A percentile compares a stretch with the other conserved stretches of the same genome.
These are phyloP conservation scores for Samsoniella hepiali DNA, from an alignment of 2,329 filamentous ascomycete genomes.

Conservation along the genomic window DNA sequence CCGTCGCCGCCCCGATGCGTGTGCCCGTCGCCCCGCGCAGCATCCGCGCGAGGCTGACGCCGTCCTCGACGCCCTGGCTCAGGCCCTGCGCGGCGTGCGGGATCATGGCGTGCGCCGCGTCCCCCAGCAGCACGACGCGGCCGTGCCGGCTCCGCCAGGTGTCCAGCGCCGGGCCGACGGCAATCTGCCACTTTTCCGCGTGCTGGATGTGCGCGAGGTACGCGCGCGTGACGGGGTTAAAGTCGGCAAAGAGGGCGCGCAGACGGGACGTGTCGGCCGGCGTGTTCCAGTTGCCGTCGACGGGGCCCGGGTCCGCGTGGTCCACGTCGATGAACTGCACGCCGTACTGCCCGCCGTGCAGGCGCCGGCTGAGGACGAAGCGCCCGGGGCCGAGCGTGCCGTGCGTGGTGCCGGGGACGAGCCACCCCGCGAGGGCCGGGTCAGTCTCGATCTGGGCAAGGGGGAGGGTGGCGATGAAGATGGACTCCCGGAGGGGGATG, in stretches of 20 bases:
- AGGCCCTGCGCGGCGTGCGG: constrained; percentile 18
- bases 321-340: constrained; percentile 18
- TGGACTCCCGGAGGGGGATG: constrained; percentile 14
- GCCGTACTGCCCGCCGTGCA: constrained; percentile 1
- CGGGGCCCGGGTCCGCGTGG: constrained; percentile 5
- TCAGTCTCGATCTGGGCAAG: background rate
- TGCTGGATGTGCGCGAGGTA: background rate
- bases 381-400: constrained; percentile 16
- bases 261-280: constrained; percentile 5
- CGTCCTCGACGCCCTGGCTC: constrained; percentile 18
- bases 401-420: constrained; percentile 15
- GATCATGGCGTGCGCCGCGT: constrained; percentile 18
- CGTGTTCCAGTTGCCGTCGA: constrained; percentile 17
- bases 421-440: background rate
- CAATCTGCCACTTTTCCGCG: constrained; percentile 18
- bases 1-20: background rate
- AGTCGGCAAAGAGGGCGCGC: constrained; percentile 12
- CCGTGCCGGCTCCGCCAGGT: constrained; percentile 12
- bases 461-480: constrained; percentile 7
- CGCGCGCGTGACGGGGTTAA: constrained; percentile 8
- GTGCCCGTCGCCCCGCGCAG: background rate
- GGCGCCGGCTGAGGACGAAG: constrained; percentile 8
- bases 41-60: constrained; percentile 9
- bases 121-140: constrained; percentile 14
- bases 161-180: constrained; percentile 1